Evolutionary conservation across 1,284 basidiomycete species (phyloP).

Genomic region (Apiotrichum mycotoxinovorans): DNA sequence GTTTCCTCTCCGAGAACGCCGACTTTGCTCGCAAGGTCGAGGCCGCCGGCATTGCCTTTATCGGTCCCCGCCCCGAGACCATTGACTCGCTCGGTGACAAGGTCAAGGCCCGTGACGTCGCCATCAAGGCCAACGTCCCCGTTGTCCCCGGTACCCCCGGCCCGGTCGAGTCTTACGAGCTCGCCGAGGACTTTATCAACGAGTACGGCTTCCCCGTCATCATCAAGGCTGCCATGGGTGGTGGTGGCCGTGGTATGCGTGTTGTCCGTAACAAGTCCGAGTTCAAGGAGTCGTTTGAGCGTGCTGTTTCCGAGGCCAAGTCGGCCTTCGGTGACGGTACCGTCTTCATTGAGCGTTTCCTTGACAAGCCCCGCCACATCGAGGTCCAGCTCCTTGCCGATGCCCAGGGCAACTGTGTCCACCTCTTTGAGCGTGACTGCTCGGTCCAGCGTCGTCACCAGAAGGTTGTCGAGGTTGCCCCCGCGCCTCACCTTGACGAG

Average conservation of each 20-base stretch:
- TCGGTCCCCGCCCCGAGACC: conserved; percentile 92
- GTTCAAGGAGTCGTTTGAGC: conserved; percentile 85
- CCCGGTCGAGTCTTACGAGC: conserved; percentile 75
- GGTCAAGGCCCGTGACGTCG: conserved; percentile 85
- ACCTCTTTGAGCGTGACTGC: conserved; percentile 97
- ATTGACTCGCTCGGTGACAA: conserved; percentile 98
- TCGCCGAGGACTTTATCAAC: conserved; percentile 84
- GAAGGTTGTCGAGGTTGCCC: conserved; percentile 98
- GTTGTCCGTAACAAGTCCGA: conserved; percentile 89
- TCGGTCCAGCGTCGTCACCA: conserved; percentile 97
- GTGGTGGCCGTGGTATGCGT: conserved; percentile 97
- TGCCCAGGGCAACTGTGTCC: conserved; percentile 84
- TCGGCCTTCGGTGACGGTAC: conserved; percentile 97
- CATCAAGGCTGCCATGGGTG: conserved; percentile 98
- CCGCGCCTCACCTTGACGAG: conserved; percentile 89
- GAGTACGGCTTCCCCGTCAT: conserved; percentile 96
- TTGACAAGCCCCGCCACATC: conserved; percentile 93
- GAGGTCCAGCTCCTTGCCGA: conserved; percentile 96
- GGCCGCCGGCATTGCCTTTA: conserved; percentile 93
- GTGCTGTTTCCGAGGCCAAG: conserved; percentile 92
- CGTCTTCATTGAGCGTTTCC: conserved; percentile 97
- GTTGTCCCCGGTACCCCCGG: conserved; percentile 98
- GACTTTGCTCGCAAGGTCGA: conserved; percentile 94
- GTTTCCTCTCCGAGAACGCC: conserved; percentile 97
- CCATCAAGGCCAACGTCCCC: conserved; percentile 80